Conservation (phyloP, 78 protist genomes). For the Trichosphaerium sp. region DNA sequence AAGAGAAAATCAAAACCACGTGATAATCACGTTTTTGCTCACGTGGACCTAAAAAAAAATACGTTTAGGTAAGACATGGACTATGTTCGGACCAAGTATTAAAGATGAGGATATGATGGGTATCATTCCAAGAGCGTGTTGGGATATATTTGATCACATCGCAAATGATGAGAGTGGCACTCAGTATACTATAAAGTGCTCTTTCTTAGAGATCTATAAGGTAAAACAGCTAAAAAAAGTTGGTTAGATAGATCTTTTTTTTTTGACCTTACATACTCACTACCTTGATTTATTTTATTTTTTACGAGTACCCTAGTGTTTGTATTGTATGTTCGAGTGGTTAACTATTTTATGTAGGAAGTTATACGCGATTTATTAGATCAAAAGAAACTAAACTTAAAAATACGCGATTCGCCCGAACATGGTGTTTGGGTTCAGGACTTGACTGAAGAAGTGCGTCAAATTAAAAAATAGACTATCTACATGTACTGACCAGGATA, state of each 20-base stretch:
- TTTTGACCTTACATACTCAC: too few relatives aligned
- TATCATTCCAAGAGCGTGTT: slow-evolving; percentile 30
- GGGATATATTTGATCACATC: slow-evolving; percentile 30
- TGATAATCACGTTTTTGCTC: not conserved
- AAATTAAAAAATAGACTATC: not conserved
- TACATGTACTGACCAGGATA: not conserved
- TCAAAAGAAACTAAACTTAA: slow-evolving; percentile 11
- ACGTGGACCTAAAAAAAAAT: not conserved
- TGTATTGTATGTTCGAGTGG: too few relatives aligned
- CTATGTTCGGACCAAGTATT: slow-evolving; percentile 23
- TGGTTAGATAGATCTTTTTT: too few relatives aligned
- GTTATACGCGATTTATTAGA: too few relatives aligned
- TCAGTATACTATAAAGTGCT: slow-evolving; percentile 35
- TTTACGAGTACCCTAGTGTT: too few relatives aligned
- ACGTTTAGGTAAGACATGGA: slow-evolving; percentile 10
- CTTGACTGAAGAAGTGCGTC: slow-evolving; percentile 30
- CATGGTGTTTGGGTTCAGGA: slow-evolving; percentile 49
- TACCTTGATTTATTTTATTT: too few relatives aligned
- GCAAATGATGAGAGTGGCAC: slow-evolving; percentile 9
- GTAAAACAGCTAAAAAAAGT: too few relatives aligned
- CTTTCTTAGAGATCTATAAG: slow-evolving; percentile 49
- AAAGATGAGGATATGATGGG: slow-evolving; percentile 21
- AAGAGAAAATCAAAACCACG: too few relatives aligned
- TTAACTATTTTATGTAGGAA: too few relatives aligned
- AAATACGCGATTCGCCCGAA: slow-evolving; percentile 31